Percentiles rank a stretch among this genome's conserved stretches.
phyloP scores from a whole-genome alignment of 2,329 filamentous ascomycete species.

The Talaromyces verruculosus region DNA sequence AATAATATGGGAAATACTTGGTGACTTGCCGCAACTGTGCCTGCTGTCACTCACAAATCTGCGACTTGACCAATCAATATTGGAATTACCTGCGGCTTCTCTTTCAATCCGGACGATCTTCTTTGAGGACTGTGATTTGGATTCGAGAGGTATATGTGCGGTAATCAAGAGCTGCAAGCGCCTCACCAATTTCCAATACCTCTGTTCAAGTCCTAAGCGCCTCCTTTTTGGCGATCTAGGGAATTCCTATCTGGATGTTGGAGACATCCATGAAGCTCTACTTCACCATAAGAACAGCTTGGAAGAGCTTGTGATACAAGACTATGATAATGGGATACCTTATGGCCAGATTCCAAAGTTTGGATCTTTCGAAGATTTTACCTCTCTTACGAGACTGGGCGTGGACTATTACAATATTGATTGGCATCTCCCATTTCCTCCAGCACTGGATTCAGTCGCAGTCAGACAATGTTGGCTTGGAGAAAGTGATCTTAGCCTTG shows the following conservation, averaged over 20 bases:
- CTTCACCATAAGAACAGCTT: background rate
- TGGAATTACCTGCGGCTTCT: background rate
- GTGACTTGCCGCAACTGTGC: background rate
- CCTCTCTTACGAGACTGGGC: too few species aligned
- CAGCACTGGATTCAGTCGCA: too few species aligned
- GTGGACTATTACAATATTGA: too few species aligned
- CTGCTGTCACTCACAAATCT: background rate
- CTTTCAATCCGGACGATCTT: background rate
- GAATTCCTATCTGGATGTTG: background rate
- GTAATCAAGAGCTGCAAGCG: background rate
- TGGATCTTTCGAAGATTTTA: too few species aligned
- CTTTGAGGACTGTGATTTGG: slow-evolving; percentile 6
- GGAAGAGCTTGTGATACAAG: background rate
- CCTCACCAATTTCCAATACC: background rate
- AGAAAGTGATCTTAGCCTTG: too few species aligned
- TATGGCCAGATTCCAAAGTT: too few species aligned
- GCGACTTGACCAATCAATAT: background rate
- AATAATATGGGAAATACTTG: background rate
- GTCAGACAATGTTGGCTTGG: too few species aligned
- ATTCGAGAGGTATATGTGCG: background rate
- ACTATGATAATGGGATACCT: too few species aligned
- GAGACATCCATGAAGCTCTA: background rate
- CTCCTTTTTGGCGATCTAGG: background rate
- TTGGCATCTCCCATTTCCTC: too few species aligned
- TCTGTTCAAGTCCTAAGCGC: background rate